Base-by-base conservation (phyloP, 805 yeast genomes). In the Wickerhamomyces pijperi region DNA sequence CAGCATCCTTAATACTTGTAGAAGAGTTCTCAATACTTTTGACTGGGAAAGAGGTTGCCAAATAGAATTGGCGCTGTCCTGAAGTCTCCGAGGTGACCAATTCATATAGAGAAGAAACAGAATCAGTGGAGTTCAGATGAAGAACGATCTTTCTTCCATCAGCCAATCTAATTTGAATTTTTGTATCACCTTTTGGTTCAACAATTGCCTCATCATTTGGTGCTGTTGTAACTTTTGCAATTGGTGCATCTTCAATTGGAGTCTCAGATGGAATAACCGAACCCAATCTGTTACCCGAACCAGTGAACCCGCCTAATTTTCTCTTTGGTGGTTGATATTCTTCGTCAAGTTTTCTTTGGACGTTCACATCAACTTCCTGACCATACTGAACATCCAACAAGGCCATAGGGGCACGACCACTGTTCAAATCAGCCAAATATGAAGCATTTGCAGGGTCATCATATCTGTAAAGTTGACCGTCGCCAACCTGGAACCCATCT, bases 401-500 rank as follows among this genome's bases (percentile, higher is more conserved):
- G 25, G 81, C 73, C 45, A 90, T 62, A 16, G 98, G 98, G 1
- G 96, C 98, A 42, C 94, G 70, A 9, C 98, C 98, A 40, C 78
- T 72, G 54, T 84, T 82, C 60, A 92, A 70, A 48, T 88, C 92
- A 46, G 77, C 71, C 50, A 92, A 66, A 46, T 84, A 82, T 34
- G 70, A 72, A 36, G 78, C 78, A 56, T 90, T 92, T n/a, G 72
- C 76, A 5, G 95, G 95, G 57, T 92, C 97, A 53, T 90, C 96
- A 57, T 87, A 92, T 42, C 92, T 68, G 57, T 73, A 80, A 40
- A 92, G 68, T 19, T 75, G 74, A 2, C 97, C 97, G 36, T 88
- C 95, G 25, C 92, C 97, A 19, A 92, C 87, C 45, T 86, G 85
- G 61, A 92, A 92, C 2, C 98, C 98, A 53, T 92, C 90, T 49